Evolutionary conservation across 1,139 yeast species (phyloP).

Genomic region (Kodamaea arcana): DNA sequence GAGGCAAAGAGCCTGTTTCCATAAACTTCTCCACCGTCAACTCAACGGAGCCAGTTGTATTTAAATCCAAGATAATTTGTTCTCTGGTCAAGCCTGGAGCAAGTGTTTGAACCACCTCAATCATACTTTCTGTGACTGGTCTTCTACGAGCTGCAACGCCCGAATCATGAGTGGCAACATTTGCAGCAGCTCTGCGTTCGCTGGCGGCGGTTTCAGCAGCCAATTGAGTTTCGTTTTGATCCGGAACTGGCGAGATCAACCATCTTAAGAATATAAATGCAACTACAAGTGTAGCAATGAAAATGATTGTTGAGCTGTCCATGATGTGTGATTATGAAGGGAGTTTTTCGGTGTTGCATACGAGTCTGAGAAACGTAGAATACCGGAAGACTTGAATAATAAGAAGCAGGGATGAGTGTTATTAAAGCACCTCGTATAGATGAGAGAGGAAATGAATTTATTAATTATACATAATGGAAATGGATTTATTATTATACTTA

Average conservation of each 20-base stretch:
- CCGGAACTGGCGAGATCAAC: slow-evolving; percentile 55
- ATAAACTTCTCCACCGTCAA: slow-evolving; percentile 69
- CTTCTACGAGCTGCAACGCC: slow-evolving; percentile 37
- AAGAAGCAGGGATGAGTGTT: too few relatives aligned
- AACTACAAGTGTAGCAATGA: slow-evolving; percentile 44
- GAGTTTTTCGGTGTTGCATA: too few relatives aligned
- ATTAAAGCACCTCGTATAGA: too few relatives aligned
- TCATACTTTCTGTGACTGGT: slow-evolving; percentile 72
- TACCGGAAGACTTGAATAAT: too few relatives aligned
- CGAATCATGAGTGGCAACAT: slow-evolving; percentile 9
- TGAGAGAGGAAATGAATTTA: too few relatives aligned
- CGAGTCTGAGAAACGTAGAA: too few relatives aligned
- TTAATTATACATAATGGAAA: too few relatives aligned
- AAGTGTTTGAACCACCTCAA: slow-evolving; percentile 77
- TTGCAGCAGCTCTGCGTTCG: slow-evolving; percentile 15
- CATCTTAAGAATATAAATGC: slow-evolving; percentile 59
- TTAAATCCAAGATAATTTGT: slow-evolving; percentile 65
- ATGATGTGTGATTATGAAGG: slow-evolving; percentile 23
- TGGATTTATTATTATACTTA: too few relatives aligned
- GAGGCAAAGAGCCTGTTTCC: slow-evolving; percentile 64
- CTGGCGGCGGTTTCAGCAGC: slow-evolving; percentile 12
- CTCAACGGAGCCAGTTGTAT: slow-evolving; percentile 76
- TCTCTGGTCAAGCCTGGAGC: slow-evolving; percentile 70
- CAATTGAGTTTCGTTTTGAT: slow-evolving; percentile 23
- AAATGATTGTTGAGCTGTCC: slow-evolving; percentile 53